A percentile compares a stretch with the other conserved stretches of the same genome.
phyloP scores from a whole-genome alignment of 768 basidiomycete species.

The Boletus rex-veris region DNA sequence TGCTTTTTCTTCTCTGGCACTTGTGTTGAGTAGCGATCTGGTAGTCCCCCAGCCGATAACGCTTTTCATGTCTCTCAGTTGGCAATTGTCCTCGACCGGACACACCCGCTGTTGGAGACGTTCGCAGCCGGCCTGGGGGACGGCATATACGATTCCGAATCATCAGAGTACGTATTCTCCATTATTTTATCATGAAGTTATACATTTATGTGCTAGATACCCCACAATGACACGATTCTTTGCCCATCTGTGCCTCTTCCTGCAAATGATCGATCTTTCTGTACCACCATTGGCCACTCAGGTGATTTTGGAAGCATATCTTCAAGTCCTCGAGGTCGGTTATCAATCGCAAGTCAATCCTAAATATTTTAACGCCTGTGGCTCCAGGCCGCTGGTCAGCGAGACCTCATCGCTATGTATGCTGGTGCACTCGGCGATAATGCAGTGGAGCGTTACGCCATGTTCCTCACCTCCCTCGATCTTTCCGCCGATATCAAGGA shows the following conservation, averaged over 20 bases:
- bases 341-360: neutral
- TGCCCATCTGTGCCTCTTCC: conserved; percentile 86
- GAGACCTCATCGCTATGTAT: conserved; percentile 90
- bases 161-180: conserved; percentile 52
- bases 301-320: conserved; percentile 82
- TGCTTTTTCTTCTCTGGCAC: neutral
- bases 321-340: conserved; percentile 78
- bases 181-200: conserved; percentile 2
- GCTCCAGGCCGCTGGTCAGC: conserved; percentile 64
- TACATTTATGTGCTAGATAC: conserved; percentile 43
- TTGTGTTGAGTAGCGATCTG: conserved; percentile 4
- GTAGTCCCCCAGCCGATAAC: conserved; percentile 60
- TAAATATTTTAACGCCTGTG: neutral
- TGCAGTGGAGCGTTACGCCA: conserved; percentile 87
- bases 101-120: conserved; percentile 61
- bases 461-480: conserved; percentile 79
- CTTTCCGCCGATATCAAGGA: conserved; percentile 61
- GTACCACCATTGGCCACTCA: conserved; percentile 76
- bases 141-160: conserved; percentile 44
- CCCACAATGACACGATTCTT: conserved; percentile 83
- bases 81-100: conserved; percentile 71
- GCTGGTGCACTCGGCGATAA: conserved; percentile 87
- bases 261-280: conserved; percentile 74
- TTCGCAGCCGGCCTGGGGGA: conserved; percentile 58
- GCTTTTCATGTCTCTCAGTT: conserved; percentile 82